These are phyloP conservation scores for Colletotrichum plurivorum DNA, from an alignment of 2,329 filamentous ascomycete genomes.

Conservation along the genomic window DNA sequence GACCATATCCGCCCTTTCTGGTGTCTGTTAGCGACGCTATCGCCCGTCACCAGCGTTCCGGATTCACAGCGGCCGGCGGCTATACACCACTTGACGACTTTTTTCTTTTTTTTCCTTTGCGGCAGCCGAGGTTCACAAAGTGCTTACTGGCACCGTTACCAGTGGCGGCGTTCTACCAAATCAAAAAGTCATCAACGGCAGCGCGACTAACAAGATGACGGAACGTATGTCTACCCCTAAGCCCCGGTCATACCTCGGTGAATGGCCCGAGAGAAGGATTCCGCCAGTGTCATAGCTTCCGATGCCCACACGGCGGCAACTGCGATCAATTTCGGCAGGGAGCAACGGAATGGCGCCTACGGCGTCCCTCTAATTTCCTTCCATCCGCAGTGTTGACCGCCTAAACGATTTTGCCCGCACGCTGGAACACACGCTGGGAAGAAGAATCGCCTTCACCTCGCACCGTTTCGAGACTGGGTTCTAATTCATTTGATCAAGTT, in stretches of 20 bases:
- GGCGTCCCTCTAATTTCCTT: conserved; percentile 6
- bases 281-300: neutral
- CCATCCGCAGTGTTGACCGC: neutral
- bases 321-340: neutral
- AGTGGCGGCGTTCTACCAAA: neutral
- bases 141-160: no score
- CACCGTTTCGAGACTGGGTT: no score
- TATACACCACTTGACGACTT: neutral
- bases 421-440: no score
- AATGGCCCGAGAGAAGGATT: conserved; percentile 8
- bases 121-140: no score
- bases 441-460: no score
- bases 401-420: neutral
- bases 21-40: conserved; percentile 4
- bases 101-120: no score
- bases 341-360: neutral
- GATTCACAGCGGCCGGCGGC: neutral
- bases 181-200: neutral
- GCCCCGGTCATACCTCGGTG: conserved; percentile 1
- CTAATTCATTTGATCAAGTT: no score
- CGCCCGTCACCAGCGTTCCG: conserved; percentile 13
- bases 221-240: neutral
- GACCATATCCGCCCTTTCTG: conserved; percentile 4
- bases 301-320: neutral
- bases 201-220: neutral